Evolutionary conservation across 192 early-diverging fungal species (phyloP).

Genomic region (Entophlyctis luteolus): DNA sequence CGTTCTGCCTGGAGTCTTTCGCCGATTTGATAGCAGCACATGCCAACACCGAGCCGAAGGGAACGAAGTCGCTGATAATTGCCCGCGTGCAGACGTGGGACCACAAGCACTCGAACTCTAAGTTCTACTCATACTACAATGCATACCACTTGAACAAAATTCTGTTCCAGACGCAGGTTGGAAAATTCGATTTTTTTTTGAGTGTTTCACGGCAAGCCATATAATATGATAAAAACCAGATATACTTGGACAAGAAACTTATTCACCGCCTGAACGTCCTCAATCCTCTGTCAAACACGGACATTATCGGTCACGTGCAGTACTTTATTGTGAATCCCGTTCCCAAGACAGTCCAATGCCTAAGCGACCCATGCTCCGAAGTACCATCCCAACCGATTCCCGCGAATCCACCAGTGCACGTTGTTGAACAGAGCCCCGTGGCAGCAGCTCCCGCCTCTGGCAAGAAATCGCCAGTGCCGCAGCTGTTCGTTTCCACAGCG

Average conservation of each 20-base stretch:
- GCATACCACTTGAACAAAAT: conserved; percentile 65
- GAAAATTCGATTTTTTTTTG: not conserved
- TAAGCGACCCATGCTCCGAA: not conserved
- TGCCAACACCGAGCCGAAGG: conserved; percentile 35
- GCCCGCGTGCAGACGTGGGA: conserved; percentile 64
- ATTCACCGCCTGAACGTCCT: conserved; percentile 64
- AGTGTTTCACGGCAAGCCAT: not conserved
- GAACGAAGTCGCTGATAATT: conserved; percentile 53
- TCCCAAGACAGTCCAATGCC: not conserved
- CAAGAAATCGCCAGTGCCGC: conserved; percentile 20
- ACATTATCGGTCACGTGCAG: conserved; percentile 63
- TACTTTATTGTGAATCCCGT: conserved; percentile 53
- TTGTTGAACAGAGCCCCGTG: not conserved
- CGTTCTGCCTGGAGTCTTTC: conserved; percentile 57
- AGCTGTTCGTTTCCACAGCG: too few relatives aligned
- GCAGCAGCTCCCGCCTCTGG: not conserved
- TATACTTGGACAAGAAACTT: conserved; percentile 59
- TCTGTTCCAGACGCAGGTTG: conserved; percentile 58
- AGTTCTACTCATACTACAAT: conserved; percentile 54
- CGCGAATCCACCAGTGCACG: not conserved
- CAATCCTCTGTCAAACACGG: conserved; percentile 62
- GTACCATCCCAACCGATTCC: not conserved
- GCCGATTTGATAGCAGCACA: conserved; percentile 48
- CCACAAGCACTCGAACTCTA: conserved; percentile 55
- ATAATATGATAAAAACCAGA: not conserved